These are phyloP conservation scores for Mycosphaerella sp. DNA, from an alignment of 2,329 filamentous ascomycete species.

Conservation along the genomic window DNA sequence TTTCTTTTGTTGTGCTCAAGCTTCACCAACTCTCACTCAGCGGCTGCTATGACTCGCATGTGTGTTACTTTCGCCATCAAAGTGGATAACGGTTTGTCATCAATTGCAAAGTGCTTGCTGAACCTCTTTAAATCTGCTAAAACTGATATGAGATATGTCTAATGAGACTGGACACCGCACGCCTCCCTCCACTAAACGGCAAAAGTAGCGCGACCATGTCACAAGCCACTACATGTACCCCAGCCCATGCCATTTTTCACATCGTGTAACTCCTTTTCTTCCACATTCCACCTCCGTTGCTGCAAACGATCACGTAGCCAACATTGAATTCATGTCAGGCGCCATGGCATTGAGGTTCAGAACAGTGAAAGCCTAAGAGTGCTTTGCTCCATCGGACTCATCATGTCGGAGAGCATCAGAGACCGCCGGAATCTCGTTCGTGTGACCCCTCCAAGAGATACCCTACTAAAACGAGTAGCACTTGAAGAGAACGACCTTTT, in stretches of 20 bases:
- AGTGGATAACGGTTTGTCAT: too few species aligned
- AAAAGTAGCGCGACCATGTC: too few species aligned
- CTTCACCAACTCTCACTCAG: too few species aligned
- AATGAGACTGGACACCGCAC: too few species aligned
- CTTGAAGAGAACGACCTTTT: constrained; percentile 1
- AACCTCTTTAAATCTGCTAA: too few species aligned
- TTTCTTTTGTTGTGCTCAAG: constrained; percentile 12
- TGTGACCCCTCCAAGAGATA: constrained; percentile 32
- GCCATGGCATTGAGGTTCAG: not conserved
- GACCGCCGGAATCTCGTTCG: constrained; percentile 30
- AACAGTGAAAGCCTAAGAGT: not conserved
- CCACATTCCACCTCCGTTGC: not conserved
- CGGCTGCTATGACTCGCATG: too few species aligned
- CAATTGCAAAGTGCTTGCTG: too few species aligned
- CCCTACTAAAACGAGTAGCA: constrained; percentile 27
- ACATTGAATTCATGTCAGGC: not conserved
- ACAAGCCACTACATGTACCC: too few species aligned
- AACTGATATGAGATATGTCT: too few species aligned
- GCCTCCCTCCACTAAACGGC: too few species aligned
- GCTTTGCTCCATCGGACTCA: not conserved
- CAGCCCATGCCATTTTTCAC: not conserved
- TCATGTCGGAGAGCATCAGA: constrained; percentile 31
- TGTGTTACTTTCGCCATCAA: too few species aligned
- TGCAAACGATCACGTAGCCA: not conserved
- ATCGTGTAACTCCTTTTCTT: not conserved